Evolutionary conservation across 2,329 filamentous ascomycete genomes (phyloP).

Genomic region (Trichoderma sp.): DNA sequence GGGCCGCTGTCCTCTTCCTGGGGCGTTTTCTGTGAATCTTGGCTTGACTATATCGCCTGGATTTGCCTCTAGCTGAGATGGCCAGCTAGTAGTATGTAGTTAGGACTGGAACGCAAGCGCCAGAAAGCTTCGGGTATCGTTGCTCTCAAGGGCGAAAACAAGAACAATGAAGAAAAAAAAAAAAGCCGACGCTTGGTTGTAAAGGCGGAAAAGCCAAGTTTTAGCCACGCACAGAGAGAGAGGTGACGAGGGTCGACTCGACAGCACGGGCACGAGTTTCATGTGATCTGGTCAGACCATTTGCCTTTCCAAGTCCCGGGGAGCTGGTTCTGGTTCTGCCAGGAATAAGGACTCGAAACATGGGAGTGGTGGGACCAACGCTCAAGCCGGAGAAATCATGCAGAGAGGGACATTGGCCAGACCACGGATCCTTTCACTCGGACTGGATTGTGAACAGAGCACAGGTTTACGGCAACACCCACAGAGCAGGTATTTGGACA

Average conservation of each 20-base stretch:
- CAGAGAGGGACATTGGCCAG: not conserved
- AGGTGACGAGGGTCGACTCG: not conserved
- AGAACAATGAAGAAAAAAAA: not conserved
- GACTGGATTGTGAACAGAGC: not conserved
- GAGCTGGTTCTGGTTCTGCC: constrained; percentile 25
- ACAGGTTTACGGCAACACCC: not conserved
- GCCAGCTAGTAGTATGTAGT: not conserved
- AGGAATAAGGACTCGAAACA: not conserved
- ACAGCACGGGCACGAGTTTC: not conserved
- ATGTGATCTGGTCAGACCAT: not conserved
- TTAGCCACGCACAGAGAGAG: not conserved
- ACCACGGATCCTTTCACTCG: not conserved
- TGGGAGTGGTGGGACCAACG: constrained; percentile 3
- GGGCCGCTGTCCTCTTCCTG: not conserved
- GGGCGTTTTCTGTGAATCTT: not conserved
- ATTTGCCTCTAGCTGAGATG: not conserved
- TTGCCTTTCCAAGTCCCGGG: constrained; percentile 22
- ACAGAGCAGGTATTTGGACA: not conserved
- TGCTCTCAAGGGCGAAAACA: not conserved
- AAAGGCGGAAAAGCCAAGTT: not conserved
- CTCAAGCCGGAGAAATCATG: not conserved
- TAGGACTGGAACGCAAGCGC: not conserved
- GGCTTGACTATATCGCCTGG: not conserved
- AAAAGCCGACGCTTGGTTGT: not conserved
- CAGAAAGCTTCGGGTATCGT: not conserved